Evolutionary conservation across 208 protist species (phyloP).

Genomic region (Zelonia costaricensis): DNA sequence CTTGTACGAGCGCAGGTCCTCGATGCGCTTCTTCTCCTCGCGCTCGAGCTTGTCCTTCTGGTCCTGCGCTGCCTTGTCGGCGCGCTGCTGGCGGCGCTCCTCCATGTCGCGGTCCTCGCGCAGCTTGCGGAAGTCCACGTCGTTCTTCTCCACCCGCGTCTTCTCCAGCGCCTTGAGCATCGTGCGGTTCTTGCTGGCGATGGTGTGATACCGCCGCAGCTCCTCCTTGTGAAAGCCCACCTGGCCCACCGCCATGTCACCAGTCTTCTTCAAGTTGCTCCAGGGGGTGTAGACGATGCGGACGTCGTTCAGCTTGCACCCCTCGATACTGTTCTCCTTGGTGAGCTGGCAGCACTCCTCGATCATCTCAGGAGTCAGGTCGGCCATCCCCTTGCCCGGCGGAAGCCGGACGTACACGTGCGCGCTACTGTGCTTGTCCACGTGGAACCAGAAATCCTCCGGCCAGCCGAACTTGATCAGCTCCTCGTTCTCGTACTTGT

Average conservation of each 20-base stretch:
- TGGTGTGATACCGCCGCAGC: constrained; percentile 71
- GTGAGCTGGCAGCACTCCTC: constrained; percentile 97
- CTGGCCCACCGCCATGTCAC: constrained; percentile 96
- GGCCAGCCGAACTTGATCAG: constrained; percentile 97
- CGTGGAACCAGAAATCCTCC: constrained; percentile 99
- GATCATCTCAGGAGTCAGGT: constrained; percentile 92
- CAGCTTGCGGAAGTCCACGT: constrained; percentile 81
- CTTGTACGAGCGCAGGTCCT: constrained; percentile 81
- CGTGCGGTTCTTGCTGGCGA: constrained; percentile 83
- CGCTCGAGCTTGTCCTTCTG: constrained; percentile 67
- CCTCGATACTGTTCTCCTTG: constrained; percentile 97
- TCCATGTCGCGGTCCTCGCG: constrained; percentile 80
- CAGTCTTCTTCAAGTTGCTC: constrained; percentile 97
- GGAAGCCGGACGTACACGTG: constrained; percentile 98
- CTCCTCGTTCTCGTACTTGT: constrained; percentile 99
- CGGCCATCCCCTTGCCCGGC: constrained; percentile 89
- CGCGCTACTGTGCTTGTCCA: constrained; percentile 96
- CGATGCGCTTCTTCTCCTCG: constrained; percentile 75
- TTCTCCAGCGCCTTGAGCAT: constrained; percentile 95
- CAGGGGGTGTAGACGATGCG: constrained; percentile 97
- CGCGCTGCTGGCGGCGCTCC: constrained; percentile 51
- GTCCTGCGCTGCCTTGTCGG: constrained; percentile 39
- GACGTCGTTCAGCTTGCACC: constrained; percentile 93
- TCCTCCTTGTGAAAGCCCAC: constrained; percentile 94
- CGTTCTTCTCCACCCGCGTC: constrained; percentile 91